Base-by-base conservation (phyloP, 2,329 filamentous ascomycete species). In the Cladosporium sp. region DNA sequence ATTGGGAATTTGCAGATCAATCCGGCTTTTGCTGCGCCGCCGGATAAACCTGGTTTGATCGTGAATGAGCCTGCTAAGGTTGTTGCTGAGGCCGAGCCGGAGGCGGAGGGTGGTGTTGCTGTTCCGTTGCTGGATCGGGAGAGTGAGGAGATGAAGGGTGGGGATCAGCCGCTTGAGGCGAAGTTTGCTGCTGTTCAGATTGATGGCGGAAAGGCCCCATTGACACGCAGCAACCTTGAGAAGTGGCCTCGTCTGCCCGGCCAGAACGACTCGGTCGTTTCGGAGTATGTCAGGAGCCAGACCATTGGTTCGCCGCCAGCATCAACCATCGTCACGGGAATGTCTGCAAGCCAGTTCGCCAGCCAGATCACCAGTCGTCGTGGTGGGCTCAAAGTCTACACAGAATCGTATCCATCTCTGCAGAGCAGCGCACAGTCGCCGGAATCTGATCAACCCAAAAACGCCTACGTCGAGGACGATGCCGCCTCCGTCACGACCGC, bases 41-140 rank as follows among this genome's bases (percentile, higher is more conserved):
- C 32, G 39, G 22, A 25, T 16, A 38, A 32, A 12, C 48, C 48
- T 3, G 48, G 48, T 15, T n/a, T 43, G 3, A 50, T 50, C 33
- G 43, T 51, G 1, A 42, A 53, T 7, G 50, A 51, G 3, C 3
- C 13, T n/a, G 52, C 42, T 7, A 51, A 50, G n/a, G 46, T 46
- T 8, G 59, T 45, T n/a, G 56, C 63, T 20, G 62, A 62, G 13
- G 56, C 59, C 6, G 16, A 59, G 1, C 33, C n/a, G 7, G 36
- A 51, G 63, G 68, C 38, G 6, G 56, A 55, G 4, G 54, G 57
- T 12, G 56, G 56, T 15, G 42, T 41, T 3, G 6, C 13, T 7
- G 22, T 27, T 27, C 22, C 22, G 5, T 38, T 59, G 12, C 45
- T 62, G 12, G 57, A 59, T 15, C 15, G 51, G 9, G 52, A 59